Evolutionary conservation across 2,329 filamentous ascomycete genomes (phyloP), one percentile per base, ranked within the genome.

Genomic region (Blastomyces parvus): DNA sequence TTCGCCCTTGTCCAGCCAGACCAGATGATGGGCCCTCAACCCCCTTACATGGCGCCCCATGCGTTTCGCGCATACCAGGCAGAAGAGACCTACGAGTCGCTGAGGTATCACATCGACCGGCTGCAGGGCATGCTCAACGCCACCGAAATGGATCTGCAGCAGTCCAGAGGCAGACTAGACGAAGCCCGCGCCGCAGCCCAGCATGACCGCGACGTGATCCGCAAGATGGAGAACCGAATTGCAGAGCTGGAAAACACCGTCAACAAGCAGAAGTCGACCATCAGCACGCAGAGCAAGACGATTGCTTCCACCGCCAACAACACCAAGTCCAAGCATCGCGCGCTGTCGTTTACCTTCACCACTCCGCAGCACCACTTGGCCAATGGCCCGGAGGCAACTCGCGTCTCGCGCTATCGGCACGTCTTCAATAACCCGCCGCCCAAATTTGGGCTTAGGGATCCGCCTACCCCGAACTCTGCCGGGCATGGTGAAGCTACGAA

Each of bases 231-330:
- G n/a, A 30, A 27, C 1, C 66, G 65, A 19, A 61, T 71, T 25
- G 64, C 59, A 13, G 63, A 66, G 30, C 59, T 72, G 38, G 66
- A 71, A 27, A 62, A 64, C 0, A 60, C 69, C 3, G 58, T 71
- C 9, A 33, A 63, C 25, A 69, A 65, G 59, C 69, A 72, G 62
- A 67, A 68, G 53, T 40, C 61, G 3, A 70, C 70, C 0, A 70
- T 73, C n/a, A 65, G 59, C 17, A 69, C 68, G n/a, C 69, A 71
- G 58, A 71, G 69, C 56, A 69, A 66, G 62, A 68, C 70, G 0
- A 72, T 73, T 40, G 67, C 70, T 27, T 67, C 71, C 53, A 70
- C 70, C 22, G 62, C 25, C 40, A 33, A 3, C 33, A 4, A 2
- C 27, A 30, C 27, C 27, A 59, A 46, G 40, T 13, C 38, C 40